Percentiles rank a stretch among this genome's conserved stretches.
phyloP scores from a whole-genome alignment of 225 moss, liverwort and hornwort genomes.

The Pseudoscleropodium purum region DNA sequence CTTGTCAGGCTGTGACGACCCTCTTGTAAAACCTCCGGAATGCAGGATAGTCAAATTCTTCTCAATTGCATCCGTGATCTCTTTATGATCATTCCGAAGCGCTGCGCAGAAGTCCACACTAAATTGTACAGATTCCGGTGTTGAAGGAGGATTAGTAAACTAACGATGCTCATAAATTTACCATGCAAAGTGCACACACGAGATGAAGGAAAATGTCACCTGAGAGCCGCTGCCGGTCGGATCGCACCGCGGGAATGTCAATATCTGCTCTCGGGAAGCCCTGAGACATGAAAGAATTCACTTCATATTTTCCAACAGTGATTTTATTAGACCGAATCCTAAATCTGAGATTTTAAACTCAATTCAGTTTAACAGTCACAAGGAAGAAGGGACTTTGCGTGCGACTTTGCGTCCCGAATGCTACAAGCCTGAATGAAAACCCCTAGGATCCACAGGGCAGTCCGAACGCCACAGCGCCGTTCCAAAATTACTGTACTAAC shows the following conservation, averaged over 20 bases:
- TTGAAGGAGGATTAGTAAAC: background rate
- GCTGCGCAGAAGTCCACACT: slow-evolving; percentile 29
- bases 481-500: background rate
- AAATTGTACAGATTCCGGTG: background rate
- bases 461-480: background rate
- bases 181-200: background rate
- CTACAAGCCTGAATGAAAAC: background rate
- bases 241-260: slow-evolving; percentile 65
- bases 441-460: background rate
- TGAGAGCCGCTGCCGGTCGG: slow-evolving; percentile 80
- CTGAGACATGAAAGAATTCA: slow-evolving; percentile 16
- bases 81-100: slow-evolving; percentile 85
- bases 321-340: background rate
- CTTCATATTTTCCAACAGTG: background rate
- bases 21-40: slow-evolving; percentile 68
- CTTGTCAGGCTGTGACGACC: slow-evolving; percentile 54
- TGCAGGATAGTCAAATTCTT: slow-evolving; percentile 76
- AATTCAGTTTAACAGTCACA: background rate
- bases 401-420: background rate
- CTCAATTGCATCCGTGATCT: slow-evolving; percentile 66
- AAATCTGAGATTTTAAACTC: background rate
- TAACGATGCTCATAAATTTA: background rate
- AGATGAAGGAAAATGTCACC: slow-evolving; percentile 30
- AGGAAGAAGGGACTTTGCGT: background rate
- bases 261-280: slow-evolving; percentile 88